A percentile compares a stretch with the other conserved stretches of the same genome.
Conservation (phyloP, 148 eudicot genomes). For the Rhododendron ovatum region DNA sequence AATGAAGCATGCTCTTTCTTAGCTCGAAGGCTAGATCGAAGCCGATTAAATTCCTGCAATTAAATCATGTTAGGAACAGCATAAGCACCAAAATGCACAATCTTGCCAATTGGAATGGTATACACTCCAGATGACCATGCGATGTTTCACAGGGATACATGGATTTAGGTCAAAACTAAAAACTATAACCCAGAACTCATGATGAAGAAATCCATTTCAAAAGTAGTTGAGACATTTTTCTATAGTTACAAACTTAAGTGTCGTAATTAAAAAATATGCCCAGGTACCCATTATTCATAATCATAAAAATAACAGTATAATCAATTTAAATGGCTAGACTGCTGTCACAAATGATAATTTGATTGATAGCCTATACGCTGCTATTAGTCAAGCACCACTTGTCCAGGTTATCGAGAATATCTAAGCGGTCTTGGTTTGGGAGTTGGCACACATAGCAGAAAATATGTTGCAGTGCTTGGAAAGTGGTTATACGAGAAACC, state of each 20-base stretch:
- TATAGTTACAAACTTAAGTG: background rate
- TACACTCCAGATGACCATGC: background rate
- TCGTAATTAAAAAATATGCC: background rate
- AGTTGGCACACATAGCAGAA: background rate
- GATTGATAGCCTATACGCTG: background rate
- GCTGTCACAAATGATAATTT: background rate
- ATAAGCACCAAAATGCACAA: slow-evolving; percentile 1
- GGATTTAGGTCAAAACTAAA: background rate
- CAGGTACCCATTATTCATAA: background rate
- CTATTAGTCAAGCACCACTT: background rate
- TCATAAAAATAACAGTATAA: background rate
- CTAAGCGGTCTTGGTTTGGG: background rate
- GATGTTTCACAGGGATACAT: too few relatives aligned
- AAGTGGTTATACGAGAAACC: background rate
- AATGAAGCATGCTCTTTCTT: slow-evolving; percentile 92
- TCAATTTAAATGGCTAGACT: background rate
- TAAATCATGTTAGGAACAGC: slow-evolving; percentile 18
- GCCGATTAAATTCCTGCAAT: slow-evolving; percentile 85
- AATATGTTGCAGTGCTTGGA: background rate
- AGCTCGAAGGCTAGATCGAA: slow-evolving; percentile 83
- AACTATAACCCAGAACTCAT: background rate
- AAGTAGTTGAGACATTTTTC: background rate
- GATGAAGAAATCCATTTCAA: background rate
- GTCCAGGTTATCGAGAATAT: background rate
- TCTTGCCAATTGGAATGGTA: background rate